Evolutionary conservation across 352 stramenopile genomes (phyloP).

Genomic region (Nothophytophthora sp.): DNA sequence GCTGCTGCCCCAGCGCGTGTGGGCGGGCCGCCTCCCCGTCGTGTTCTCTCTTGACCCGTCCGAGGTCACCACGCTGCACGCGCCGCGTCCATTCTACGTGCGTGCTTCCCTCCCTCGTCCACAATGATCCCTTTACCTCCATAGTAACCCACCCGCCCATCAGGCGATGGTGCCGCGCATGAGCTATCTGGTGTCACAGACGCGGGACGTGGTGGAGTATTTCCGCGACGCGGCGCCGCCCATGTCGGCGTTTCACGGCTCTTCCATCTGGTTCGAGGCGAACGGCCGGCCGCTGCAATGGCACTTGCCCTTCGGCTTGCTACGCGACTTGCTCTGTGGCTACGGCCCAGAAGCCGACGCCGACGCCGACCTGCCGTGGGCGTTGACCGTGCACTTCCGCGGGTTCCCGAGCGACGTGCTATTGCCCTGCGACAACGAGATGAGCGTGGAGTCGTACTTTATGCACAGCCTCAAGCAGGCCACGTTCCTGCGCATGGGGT

Average conservation of each 20-base stretch:
- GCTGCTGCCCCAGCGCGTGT: constrained; percentile 43
- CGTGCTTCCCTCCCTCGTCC: constrained; percentile 16
- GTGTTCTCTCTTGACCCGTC: constrained; percentile 71
- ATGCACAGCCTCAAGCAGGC: constrained; percentile 88
- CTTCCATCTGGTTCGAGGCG: constrained; percentile 74
- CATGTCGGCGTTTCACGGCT: constrained; percentile 49
- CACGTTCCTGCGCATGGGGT: constrained; percentile 70
- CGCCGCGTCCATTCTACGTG: constrained; percentile 82
- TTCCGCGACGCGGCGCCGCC: constrained; percentile 74
- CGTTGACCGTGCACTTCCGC: constrained; percentile 81
- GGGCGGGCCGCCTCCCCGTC: constrained; percentile 69
- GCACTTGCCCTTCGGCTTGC: constrained; percentile 76
- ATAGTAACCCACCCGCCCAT: no score
- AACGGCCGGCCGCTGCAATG: constrained; percentile 67
- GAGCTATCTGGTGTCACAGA: constrained; percentile 78
- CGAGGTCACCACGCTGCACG: constrained; percentile 82
- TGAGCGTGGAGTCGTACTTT: constrained; percentile 78
- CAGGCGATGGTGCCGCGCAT: constrained; percentile 84
- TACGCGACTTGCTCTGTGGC: constrained; percentile 61
- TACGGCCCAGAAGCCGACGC: constrained; percentile 6
- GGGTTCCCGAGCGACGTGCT: constrained; percentile 60
- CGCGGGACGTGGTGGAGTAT: constrained; percentile 75
- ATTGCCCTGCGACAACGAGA: constrained; percentile 74
- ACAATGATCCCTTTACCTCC: not conserved
- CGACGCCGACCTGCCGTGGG: constrained; percentile 50